Evolutionary conservation across 345 rosid species (phyloP).

Genomic region (Lumnitzera littorea): DNA sequence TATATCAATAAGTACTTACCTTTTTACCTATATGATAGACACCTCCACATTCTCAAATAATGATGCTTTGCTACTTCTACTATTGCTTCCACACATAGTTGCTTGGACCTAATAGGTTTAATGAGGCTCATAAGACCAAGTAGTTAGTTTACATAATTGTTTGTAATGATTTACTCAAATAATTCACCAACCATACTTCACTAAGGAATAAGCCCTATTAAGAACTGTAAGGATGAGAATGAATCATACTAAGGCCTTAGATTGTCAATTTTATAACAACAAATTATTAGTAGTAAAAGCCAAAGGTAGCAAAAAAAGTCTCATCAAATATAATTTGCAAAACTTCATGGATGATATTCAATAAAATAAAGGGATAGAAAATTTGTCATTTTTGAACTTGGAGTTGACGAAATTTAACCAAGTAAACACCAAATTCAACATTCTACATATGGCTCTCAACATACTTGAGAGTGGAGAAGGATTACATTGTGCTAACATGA

Average conservation of each 20-base stretch:
- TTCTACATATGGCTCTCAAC: constrained; percentile 83
- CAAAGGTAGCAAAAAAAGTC: background rate
- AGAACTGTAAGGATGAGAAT: constrained; percentile 80
- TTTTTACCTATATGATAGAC: constrained; percentile 38
- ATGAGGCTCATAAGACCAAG: background rate
- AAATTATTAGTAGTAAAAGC: background rate
- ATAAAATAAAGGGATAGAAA: background rate
- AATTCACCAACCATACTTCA: constrained; percentile 11
- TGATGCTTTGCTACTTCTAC: constrained; percentile 56
- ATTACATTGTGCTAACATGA: background rate
- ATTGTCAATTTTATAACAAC: constrained; percentile 35
- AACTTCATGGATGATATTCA: background rate
- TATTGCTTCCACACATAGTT: constrained; percentile 43
- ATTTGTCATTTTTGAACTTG: constrained; percentile 42
- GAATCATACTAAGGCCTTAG: constrained; percentile 92
- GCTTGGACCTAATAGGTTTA: constrained; percentile 60
- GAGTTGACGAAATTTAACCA: constrained; percentile 94
- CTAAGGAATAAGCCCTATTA: constrained; percentile 84
- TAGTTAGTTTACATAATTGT: background rate
- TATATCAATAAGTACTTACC: too few species aligned
- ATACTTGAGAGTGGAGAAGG: constrained; percentile 35
- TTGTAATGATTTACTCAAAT: background rate
- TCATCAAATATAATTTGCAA: background rate
- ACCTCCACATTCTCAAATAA: constrained; percentile 95
- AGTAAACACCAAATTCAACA: constrained; percentile 89